Conservation (phyloP, 805 yeast species). For the Candida xyloterini region DNA sequence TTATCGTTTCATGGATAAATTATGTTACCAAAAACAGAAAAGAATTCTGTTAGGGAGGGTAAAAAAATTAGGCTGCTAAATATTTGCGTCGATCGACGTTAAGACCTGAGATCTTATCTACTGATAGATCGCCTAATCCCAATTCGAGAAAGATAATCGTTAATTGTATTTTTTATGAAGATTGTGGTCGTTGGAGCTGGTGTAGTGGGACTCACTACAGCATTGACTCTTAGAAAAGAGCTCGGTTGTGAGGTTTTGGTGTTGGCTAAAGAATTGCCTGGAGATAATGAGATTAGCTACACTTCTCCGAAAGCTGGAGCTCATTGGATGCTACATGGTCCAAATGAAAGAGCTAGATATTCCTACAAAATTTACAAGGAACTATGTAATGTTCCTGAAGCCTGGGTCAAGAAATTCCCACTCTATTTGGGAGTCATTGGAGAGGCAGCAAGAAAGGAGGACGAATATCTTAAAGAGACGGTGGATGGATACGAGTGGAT, state of each 20-base stretch:
- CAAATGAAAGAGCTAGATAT: conserved; percentile 37
- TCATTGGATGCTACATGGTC: conserved; percentile 52
- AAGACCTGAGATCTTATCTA: background rate
- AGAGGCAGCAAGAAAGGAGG: conserved; percentile 6
- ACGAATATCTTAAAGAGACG: conserved; percentile 50
- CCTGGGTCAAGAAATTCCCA: conserved; percentile 32
- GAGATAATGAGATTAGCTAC: conserved; percentile 48
- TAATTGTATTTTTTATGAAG: conserved; percentile 1
- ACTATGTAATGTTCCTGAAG: conserved; percentile 35
- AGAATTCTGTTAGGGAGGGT: conserved; percentile 11
- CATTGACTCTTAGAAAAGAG: conserved; percentile 35
- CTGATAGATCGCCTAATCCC: background rate
- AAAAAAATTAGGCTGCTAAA: background rate
- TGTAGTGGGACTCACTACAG: conserved; percentile 53
- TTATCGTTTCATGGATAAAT: conserved; percentile 10
- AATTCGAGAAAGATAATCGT: background rate
- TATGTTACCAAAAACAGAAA: conserved; percentile 8
- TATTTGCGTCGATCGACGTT: background rate
- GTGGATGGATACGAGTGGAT: conserved; percentile 40
- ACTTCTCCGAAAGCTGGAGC: conserved; percentile 73
- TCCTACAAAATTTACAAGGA: conserved; percentile 36
- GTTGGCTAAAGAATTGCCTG: conserved; percentile 49
- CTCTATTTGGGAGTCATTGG: conserved; percentile 27
- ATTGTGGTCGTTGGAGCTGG: conserved; percentile 54
- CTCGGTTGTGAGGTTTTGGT: conserved; percentile 38